Conservation (phyloP, 805 yeast species). For the Candida boidinii region DNA sequence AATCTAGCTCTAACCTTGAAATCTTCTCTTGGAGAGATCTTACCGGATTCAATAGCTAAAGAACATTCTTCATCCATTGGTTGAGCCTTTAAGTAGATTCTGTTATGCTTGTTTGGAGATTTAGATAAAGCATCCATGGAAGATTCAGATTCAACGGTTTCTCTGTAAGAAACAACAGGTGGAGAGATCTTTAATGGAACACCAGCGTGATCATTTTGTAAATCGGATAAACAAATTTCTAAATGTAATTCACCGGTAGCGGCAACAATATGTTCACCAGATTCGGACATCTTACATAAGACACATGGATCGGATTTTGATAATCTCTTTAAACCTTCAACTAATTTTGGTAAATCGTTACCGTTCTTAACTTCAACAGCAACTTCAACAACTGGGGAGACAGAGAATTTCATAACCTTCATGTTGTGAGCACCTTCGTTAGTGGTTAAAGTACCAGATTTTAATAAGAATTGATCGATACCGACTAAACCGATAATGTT, state of each 20-base stretch:
- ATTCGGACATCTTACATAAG: conserved; percentile 72
- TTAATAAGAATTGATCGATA: conserved; percentile 98
- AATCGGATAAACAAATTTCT: conserved; percentile 94
- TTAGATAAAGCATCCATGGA: conserved; percentile 94
- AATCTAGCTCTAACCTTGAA: conserved; percentile 98
- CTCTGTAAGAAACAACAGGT: conserved; percentile 98
- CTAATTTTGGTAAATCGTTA: conserved; percentile 97
- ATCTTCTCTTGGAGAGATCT: conserved; percentile 91
- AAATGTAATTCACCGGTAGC: conserved; percentile 99
- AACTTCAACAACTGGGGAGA: conserved; percentile 98
- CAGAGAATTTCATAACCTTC: conserved; percentile 99
- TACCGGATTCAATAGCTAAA: conserved; percentile 87
- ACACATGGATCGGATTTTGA: conserved; percentile 99
- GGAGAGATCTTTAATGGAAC: conserved; percentile 95
- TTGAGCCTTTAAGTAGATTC: conserved; percentile 96
- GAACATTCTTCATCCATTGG: conserved; percentile 93
- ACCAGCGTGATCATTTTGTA: conserved; percentile 99
- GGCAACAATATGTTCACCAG: conserved; percentile 99
- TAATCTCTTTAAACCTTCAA: conserved; percentile 99
- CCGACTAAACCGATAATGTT: conserved; percentile 99
- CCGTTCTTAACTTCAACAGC: conserved; percentile 99
- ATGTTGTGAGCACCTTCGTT: conserved; percentile 95
- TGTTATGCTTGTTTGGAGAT: conserved; percentile 99
- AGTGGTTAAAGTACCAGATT: conserved; percentile 99
- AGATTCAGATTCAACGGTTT: conserved; percentile 91